Percentiles rank a stretch among this genome's conserved stretches.
phyloP scores from a whole-genome alignment of 805 yeast genomes.

The Metschnikowia santaceciliae region DNA sequence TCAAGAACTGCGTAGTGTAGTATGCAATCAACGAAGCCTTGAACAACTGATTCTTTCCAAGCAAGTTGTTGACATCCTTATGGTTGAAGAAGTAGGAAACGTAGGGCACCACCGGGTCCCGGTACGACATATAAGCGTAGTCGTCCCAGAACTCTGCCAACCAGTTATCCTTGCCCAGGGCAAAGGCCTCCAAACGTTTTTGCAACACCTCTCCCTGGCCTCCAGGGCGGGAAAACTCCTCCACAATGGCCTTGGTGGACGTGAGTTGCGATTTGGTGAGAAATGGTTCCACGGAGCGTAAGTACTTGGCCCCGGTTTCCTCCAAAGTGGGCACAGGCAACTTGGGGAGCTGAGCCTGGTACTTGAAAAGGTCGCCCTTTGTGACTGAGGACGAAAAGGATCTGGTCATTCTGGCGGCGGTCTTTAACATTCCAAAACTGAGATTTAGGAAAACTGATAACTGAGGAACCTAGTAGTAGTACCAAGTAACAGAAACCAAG shows the following conservation, averaged over 20 bases:
- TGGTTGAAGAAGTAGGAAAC: slow-evolving; percentile 89
- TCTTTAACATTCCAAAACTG: slow-evolving; percentile 13
- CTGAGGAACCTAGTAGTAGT: too few species aligned
- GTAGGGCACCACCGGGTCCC: slow-evolving; percentile 93
- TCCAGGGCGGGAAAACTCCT: slow-evolving; percentile 58
- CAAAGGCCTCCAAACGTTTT: slow-evolving; percentile 53
- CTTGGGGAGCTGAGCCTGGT: slow-evolving; percentile 70
- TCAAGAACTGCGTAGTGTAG: slow-evolving; percentile 65
- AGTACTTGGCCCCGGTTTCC: slow-evolving; percentile 65
- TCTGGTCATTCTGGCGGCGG: slow-evolving; percentile 17
- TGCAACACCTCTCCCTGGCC: slow-evolving; percentile 71
- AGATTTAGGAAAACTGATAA: not conserved
- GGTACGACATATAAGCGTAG: slow-evolving; percentile 82
- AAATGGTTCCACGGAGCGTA: slow-evolving; percentile 70
- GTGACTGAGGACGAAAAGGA: slow-evolving; percentile 23
- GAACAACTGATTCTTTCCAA: slow-evolving; percentile 60
- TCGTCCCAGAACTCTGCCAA: slow-evolving; percentile 90
- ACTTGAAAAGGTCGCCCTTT: slow-evolving; percentile 67
- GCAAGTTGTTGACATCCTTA: slow-evolving; percentile 55
- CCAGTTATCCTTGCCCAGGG: slow-evolving; percentile 77
- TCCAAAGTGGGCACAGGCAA: slow-evolving; percentile 84
- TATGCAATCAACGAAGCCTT: slow-evolving; percentile 75
- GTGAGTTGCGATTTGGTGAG: slow-evolving; percentile 48
- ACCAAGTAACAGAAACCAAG: not conserved
- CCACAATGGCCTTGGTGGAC: slow-evolving; percentile 51